Base-by-base conservation (phyloP, 257 asterid species). In the Solanum virginianum region DNA sequence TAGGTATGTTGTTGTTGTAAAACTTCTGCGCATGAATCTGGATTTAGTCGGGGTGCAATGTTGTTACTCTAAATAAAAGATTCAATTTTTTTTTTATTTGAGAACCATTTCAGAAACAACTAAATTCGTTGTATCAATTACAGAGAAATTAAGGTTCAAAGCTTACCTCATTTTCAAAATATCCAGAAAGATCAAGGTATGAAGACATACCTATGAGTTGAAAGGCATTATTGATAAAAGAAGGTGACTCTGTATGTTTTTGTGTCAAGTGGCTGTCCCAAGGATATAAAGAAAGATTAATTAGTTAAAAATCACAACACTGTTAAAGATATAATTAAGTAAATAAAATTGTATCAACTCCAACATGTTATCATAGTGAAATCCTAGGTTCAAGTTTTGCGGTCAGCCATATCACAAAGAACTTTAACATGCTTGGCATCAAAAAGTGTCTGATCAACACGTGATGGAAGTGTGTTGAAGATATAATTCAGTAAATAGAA, bases 201-300 rank as follows among this genome's bases (percentile, higher is more conserved):
- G 98, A 94, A 53, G 98, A 95, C 96, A 94, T 95, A 81, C 97
- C 95, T 71, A 95, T 94, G 79, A 95, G 93, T 92, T 95, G 93
- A 89, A 94, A 95, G 81, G 98, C 98, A 85, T 94, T 32, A 32
- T 66, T 95, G 71, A 95, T 95, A 20, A 90, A 89, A 36, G 91
- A 84, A 57, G 94, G 91, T 18, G 92, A 89, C 32, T 88, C 91
- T 26, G 91, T 84, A 79, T 88, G 92, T 68, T 85, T 91, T 79
- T 91, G 92, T 91, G 80, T 91, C 95, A 24, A 90, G 87, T 68
- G 84, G 86, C 82, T 81, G 85, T 54, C 49, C 77, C 85, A 72
- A 66, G 80, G 66, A 65, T 8, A 81, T 11, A 81, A 26, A 51
- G 17, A 71, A 32, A 69, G 24, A 17, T 63, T 24, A 84, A 56